These are phyloP conservation scores for Punica granatum DNA, from an alignment of 345 rosid genomes.

Conservation along the genomic window DNA sequence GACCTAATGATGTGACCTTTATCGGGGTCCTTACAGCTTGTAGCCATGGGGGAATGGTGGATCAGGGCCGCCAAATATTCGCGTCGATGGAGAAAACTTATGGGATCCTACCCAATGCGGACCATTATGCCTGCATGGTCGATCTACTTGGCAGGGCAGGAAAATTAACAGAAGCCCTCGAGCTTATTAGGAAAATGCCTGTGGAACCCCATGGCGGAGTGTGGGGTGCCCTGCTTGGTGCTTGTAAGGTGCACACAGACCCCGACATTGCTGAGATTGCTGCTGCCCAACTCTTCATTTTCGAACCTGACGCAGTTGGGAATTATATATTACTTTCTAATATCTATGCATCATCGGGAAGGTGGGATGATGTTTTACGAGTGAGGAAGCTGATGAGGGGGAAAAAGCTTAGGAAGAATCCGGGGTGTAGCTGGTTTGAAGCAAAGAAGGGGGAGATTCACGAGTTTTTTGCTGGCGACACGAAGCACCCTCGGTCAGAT, in stretches of 20 bases:
- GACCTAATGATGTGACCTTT: slow-evolving; percentile 70
- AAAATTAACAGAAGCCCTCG: slow-evolving; percentile 54
- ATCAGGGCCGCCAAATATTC: slow-evolving; percentile 25
- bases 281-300: slow-evolving; percentile 49
- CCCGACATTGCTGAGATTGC: slow-evolving; percentile 65
- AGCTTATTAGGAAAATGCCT: slow-evolving; percentile 49
- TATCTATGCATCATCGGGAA: slow-evolving; percentile 52
- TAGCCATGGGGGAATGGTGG: slow-evolving; percentile 10
- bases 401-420: slow-evolving; percentile 62
- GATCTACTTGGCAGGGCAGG: slow-evolving; percentile 83
- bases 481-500: slow-evolving; percentile 40
- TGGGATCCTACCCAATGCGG: slow-evolving; percentile 46
- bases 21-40: slow-evolving; percentile 78
- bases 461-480: slow-evolving; percentile 58
- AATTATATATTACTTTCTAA: slow-evolving; percentile 61
- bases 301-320: slow-evolving; percentile 64
- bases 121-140: slow-evolving; percentile 73
- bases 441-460: slow-evolving; percentile 45
- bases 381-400: slow-evolving; percentile 44
- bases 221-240: slow-evolving; percentile 94
- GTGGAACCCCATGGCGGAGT: slow-evolving; percentile 50
- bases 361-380: slow-evolving; percentile 40
- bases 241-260: slow-evolving; percentile 53
- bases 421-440: slow-evolving; percentile 74
- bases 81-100: slow-evolving; percentile 47